Evolutionary conservation across 768 basidiomycete genomes (phyloP).

Genomic region (Serendipita vermifera): DNA sequence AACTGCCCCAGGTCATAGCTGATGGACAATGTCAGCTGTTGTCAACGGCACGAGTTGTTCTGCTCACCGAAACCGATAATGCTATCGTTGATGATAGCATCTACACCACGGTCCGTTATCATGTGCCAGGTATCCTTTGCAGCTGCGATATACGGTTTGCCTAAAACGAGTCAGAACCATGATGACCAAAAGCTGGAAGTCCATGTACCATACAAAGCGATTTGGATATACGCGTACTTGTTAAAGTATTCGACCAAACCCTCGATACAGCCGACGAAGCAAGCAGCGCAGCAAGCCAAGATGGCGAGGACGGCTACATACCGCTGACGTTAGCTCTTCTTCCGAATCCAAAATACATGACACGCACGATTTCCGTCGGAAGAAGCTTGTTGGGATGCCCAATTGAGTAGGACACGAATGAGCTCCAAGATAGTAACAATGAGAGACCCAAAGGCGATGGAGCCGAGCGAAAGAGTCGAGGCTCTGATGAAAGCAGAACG

Average conservation of each 20-base stretch:
- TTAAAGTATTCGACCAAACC: conserved; percentile 67
- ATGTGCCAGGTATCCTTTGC: conserved; percentile 76
- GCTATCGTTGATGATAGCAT: conserved; percentile 72
- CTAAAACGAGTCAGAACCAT: conserved; percentile 31
- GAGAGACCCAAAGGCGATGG: conserved; percentile 72
- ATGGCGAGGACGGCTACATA: conserved; percentile 54
- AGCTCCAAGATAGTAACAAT: conserved; percentile 72
- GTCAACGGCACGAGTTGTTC: neutral
- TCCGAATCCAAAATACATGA: neutral
- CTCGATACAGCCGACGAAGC: conserved; percentile 62
- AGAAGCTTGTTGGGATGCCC: conserved; percentile 44
- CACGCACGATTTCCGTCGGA: conserved; percentile 53
- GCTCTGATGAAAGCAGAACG: conserved; percentile 57
- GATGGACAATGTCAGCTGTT: neutral
- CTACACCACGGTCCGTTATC: conserved; percentile 61
- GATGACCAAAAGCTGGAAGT: neutral
- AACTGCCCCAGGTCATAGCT: conserved; percentile 73
- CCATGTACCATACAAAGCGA: conserved; percentile 24
- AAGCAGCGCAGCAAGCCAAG: conserved; percentile 66
- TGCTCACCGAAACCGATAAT: conserved; percentile 61
- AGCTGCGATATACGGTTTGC: conserved; percentile 66
- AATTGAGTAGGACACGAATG: conserved; percentile 45
- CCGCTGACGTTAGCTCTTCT: neutral
- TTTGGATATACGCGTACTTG: conserved; percentile 74
- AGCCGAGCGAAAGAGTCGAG: conserved; percentile 66